Percentiles rank a stretch among this genome's conserved stretches.
Evolutionary conservation across 495 filamentous ascomycete species (phyloP).

Genomic region (Sporormia fimetaria): DNA sequence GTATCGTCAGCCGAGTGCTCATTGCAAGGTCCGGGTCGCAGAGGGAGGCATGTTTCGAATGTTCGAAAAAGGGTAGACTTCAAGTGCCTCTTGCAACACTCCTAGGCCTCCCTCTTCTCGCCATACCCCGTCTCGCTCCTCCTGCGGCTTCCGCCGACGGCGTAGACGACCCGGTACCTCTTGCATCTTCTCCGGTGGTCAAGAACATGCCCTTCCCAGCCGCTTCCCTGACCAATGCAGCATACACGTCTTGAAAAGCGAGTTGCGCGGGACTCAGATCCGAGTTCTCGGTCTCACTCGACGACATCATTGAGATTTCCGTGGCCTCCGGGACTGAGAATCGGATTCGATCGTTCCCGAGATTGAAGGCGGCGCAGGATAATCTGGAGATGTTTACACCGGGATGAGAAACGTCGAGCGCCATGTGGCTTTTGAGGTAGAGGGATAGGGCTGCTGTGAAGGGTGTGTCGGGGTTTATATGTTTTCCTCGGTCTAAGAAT

Average conservation of each 20-base stretch:
- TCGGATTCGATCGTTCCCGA: constrained; percentile 26
- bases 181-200: constrained; percentile 1
- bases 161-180: background rate
- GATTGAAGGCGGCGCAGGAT: constrained; percentile 24
- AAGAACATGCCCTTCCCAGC: constrained; percentile 17
- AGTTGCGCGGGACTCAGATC: constrained; percentile 8
- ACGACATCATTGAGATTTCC: constrained; percentile 2
- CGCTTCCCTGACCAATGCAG: constrained; percentile 20
- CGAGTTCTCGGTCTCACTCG: background rate
- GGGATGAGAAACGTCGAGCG: constrained; percentile 24
- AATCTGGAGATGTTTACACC: constrained; percentile 24
- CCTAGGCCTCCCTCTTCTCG: no score
- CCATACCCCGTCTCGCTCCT: no score
- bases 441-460: constrained; percentile 26
- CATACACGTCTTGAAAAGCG: constrained; percentile 19
- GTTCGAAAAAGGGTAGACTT: no score
- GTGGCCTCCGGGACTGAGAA: constrained; percentile 5
- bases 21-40: no score
- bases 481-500: constrained; percentile 23
- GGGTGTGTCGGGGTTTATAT: constrained; percentile 14
- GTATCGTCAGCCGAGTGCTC: no score
- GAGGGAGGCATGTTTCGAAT: no score
- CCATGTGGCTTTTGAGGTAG: constrained; percentile 28
- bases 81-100: no score
- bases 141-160: no score